Evolutionary conservation across 2,329 filamentous ascomycete genomes (phyloP), one percentile per base, ranked within the genome.

Genomic region (Aspergillus pseudonomiae): DNA sequence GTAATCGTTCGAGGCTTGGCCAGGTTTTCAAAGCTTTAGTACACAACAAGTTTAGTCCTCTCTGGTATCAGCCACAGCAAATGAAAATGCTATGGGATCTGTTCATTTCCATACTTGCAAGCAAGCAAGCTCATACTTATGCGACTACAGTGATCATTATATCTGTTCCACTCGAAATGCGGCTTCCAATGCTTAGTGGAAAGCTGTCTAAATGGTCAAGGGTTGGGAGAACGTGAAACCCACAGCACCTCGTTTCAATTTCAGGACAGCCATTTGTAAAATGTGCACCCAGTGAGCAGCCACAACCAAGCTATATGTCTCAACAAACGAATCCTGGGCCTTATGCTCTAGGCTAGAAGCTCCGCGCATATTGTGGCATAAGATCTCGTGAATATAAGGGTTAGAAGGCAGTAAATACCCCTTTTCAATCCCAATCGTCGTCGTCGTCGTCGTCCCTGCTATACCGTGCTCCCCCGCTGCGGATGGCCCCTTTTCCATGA

Each of bases 341-440:
- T n/a, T n/a, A 30, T 30, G 46, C 6, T 28, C 46, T 19, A 19
- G 6, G 6, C 48, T 32, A 12, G 48, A 52, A 34, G 48, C 26
- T 52, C 28, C 28, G 4, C 6, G 46, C 19, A 50, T 14, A 50
- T 14, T 5, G 48, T 19, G n/a, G 48, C 4, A 32, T 19, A 19
- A n/a, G 48, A 32, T 21, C 11, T 16, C 48, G 28, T 34, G 12
- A 19, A 32, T 34, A 11, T 53, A 4, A 21, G 30, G 16, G n/a
- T 55, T n/a, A 55, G 5, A 55, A 6, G 16, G 12, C 4, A 26
- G 32, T 39, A 19, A 28, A 14, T 28, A 36, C 39, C 39, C 21
- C 21, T 36, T 32, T 46, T 80, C 74, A 83, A 73, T 83, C 81
- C 81, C 81, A 83, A 57, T 82, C 80, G 30, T 81, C 79, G 59